Evolutionary conservation across 768 basidiomycete genomes (phyloP).

Genomic region (Hypholoma sublateritium): DNA sequence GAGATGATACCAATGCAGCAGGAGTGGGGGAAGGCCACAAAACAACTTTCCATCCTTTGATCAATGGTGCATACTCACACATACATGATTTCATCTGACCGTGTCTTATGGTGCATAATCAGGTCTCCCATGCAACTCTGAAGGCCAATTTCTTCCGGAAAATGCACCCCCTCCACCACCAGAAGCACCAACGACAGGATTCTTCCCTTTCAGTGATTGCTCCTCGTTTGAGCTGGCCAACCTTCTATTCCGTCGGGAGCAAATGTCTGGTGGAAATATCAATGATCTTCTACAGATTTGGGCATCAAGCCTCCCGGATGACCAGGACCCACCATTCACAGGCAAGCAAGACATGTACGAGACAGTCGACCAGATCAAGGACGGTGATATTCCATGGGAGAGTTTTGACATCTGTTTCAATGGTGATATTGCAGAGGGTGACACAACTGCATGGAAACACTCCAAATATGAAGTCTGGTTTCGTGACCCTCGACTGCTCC

Average conservation of each 20-base stretch:
- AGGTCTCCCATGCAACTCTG: constrained; percentile 1
- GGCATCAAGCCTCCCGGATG: constrained; percentile 2
- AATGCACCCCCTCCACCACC: neutral
- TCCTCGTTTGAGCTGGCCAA: constrained; percentile 20
- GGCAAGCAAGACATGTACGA: constrained; percentile 27
- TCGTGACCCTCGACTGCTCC: constrained; percentile 26
- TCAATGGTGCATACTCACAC: neutral
- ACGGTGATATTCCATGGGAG: constrained; percentile 36
- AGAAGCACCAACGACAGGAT: neutral
- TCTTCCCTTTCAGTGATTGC: constrained; percentile 9
- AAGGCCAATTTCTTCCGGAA: constrained; percentile 2
- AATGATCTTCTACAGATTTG: constrained; percentile 16
- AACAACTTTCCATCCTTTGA: neutral
- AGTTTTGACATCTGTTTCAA: constrained; percentile 27
- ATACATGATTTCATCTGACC: neutral
- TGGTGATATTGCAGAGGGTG: constrained; percentile 24
- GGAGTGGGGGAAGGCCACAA: too few species aligned
- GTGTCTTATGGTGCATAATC: constrained; percentile 6
- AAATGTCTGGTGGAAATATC: constrained; percentile 18
- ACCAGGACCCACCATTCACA: constrained; percentile 25
- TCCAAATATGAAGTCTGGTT: constrained; percentile 29
- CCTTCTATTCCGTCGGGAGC: constrained; percentile 14
- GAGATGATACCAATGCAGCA: neutral
- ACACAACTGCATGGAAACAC: constrained; percentile 7
- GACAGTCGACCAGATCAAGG: constrained; percentile 30